phyloP scores from a whole-genome alignment of 2,329 filamentous ascomycete species.

The Drechslerella dactyloides region DNA sequence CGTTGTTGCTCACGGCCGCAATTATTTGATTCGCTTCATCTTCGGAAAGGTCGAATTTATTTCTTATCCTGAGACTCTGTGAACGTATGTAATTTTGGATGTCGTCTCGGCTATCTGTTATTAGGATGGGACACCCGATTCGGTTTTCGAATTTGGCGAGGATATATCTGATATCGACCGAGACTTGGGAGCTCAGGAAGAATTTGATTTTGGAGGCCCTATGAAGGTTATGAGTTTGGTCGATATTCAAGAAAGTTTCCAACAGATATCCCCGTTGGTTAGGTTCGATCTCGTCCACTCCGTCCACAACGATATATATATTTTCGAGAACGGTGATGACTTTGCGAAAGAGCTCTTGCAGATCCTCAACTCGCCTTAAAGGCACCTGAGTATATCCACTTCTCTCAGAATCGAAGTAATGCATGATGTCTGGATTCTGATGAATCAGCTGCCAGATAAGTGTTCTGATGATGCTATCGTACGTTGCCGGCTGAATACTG shows the following conservation, averaged over 20 bases:
- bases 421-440: background rate
- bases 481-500: background rate
- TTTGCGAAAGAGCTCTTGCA: background rate
- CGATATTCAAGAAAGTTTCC: background rate
- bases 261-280: background rate
- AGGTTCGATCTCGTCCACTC: background rate
- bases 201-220: background rate
- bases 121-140: background rate
- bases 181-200: background rate
- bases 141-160: background rate
- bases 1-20: background rate
- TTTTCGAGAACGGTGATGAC: background rate
- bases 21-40: background rate
- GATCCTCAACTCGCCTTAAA: background rate
- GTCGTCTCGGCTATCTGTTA: background rate
- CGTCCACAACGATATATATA: background rate
- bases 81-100: background rate
- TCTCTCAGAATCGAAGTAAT: background rate
- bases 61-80: background rate
- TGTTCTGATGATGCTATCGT: background rate
- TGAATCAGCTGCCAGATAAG: background rate
- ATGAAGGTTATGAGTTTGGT: background rate
- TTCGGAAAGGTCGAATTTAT: background rate
- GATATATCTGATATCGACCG: background rate
- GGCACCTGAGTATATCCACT: background rate